phyloP scores from a whole-genome alignment of 1,284 basidiomycete genomes.

The Veloporphyrellus conicus region DNA sequence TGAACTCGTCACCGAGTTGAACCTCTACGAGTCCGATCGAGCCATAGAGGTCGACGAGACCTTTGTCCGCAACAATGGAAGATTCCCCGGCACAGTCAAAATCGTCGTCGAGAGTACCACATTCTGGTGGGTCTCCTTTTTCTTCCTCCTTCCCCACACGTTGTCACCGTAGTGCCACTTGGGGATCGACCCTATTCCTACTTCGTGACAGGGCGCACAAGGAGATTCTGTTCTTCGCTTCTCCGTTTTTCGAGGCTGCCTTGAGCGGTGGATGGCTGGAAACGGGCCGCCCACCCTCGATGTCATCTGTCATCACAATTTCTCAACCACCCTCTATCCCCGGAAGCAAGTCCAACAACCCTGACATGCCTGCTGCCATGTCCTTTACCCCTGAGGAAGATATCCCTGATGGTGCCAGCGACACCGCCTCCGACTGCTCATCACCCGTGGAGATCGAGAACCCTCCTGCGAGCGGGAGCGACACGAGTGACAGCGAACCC shows the following conservation, averaged over 20 bases:
- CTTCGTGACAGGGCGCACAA: constrained; percentile 65
- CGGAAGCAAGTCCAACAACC: constrained; percentile 39
- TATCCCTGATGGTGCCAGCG: constrained; percentile 33
- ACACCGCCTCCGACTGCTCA: constrained; percentile 30
- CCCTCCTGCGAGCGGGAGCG: constrained; percentile 24
- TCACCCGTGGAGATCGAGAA: constrained; percentile 36
- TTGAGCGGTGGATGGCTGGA: constrained; percentile 78
- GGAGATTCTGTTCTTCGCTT: constrained; percentile 78
- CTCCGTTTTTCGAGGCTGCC: constrained; percentile 82
- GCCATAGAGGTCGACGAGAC: constrained; percentile 73
- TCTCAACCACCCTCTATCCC: constrained; percentile 63
- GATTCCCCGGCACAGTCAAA: constrained; percentile 76
- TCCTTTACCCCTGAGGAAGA: constrained; percentile 55
- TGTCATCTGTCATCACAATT: constrained; percentile 78
- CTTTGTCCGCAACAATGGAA: constrained; percentile 54
- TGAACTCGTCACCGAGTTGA: constrained; percentile 62
- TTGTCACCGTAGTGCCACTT: not conserved
- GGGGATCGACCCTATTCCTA: constrained; percentile 2
- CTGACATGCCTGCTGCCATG: constrained; percentile 48
- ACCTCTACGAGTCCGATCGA: constrained; percentile 58
- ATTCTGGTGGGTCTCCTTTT: constrained; percentile 59
- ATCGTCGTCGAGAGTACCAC: constrained; percentile 80
- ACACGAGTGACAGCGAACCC: constrained; percentile 38
- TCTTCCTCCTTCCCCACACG: not conserved
- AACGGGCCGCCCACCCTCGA: constrained; percentile 65